A percentile compares a stretch with the other conserved stretches of the same genome.
phyloP scores from a whole-genome alignment of 345 rosid genomes.

The Aquilaria yunnanensis region DNA sequence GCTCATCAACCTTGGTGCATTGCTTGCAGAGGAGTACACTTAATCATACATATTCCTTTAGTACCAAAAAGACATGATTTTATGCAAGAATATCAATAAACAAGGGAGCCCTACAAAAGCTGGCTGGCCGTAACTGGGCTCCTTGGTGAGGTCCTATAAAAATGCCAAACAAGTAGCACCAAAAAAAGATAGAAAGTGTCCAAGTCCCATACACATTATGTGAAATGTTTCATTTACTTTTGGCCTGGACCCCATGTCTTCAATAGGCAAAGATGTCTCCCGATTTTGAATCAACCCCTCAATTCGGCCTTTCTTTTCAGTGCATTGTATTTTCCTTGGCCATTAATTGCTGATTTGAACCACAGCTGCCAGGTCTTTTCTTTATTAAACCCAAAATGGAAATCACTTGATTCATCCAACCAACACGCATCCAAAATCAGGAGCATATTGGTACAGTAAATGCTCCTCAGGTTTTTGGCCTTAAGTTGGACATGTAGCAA shows the following conservation, averaged over 20 bases:
- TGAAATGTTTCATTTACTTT: conserved; percentile 13
- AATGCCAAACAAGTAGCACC: background rate
- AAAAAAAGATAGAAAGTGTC: background rate
- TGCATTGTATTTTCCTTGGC: conserved; percentile 26
- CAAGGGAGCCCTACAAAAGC: no score
- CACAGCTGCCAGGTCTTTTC: background rate
- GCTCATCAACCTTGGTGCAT: background rate
- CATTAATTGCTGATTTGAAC: background rate
- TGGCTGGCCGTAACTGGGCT: no score
- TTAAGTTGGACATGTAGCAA: no score
- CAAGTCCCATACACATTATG: conserved; percentile 13
- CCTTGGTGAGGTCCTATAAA: background rate
- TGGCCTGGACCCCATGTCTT: conserved; percentile 20
- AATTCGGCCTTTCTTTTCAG: conserved; percentile 28
- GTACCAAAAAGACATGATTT: background rate
- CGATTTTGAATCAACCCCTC: conserved; percentile 12
- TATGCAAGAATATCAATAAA: background rate
- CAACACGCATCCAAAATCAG: no score
- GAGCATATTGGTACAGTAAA: no score
- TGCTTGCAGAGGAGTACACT: background rate
- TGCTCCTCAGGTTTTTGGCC: no score
- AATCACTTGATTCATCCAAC: no score
- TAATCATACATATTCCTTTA: background rate
- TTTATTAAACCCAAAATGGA: background rate
- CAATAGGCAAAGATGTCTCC: conserved; percentile 22